Conservation (phyloP, 345 rosid genomes). For the Aquilaria malaccensis region DNA sequence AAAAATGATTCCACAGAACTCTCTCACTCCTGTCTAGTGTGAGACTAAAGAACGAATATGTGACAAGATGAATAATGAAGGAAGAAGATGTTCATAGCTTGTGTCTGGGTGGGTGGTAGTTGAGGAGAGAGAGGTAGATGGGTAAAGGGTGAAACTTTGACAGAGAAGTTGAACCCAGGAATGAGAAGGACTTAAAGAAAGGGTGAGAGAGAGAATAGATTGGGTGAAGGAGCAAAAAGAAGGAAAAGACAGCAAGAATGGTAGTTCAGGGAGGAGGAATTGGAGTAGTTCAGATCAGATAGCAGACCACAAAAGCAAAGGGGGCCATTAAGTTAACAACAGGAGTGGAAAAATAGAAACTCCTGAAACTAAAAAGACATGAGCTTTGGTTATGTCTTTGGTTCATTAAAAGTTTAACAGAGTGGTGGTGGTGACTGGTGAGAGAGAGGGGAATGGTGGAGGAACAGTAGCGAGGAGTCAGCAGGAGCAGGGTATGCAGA, state of each 20-base stretch:
- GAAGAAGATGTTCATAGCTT: background rate
- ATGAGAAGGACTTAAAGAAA: background rate
- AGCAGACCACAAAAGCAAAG: background rate
- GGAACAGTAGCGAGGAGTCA: background rate
- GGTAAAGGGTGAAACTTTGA: background rate
- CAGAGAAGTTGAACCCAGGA: no score
- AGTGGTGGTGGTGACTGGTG: background rate
- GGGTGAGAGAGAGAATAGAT: background rate
- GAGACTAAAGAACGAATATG: background rate
- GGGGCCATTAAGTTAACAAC: no score
- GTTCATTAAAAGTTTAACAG: background rate
- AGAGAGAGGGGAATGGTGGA: background rate
- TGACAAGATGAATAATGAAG: background rate
- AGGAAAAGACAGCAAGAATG: background rate
- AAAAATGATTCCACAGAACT: background rate
- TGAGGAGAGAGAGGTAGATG: background rate
- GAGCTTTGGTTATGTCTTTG: background rate
- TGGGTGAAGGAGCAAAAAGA: background rate
- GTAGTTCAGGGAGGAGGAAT: background rate
- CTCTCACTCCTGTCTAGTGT: background rate
- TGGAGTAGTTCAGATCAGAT: background rate
- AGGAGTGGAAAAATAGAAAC: background rate
- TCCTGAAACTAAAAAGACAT: constrained; percentile 3
- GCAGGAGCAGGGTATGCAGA: no score
- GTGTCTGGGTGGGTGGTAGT: background rate